Evolutionary conservation across 441 rosid species (phyloP), one percentile per base, ranked within the genome.

Genomic region (Iberis amara): DNA sequence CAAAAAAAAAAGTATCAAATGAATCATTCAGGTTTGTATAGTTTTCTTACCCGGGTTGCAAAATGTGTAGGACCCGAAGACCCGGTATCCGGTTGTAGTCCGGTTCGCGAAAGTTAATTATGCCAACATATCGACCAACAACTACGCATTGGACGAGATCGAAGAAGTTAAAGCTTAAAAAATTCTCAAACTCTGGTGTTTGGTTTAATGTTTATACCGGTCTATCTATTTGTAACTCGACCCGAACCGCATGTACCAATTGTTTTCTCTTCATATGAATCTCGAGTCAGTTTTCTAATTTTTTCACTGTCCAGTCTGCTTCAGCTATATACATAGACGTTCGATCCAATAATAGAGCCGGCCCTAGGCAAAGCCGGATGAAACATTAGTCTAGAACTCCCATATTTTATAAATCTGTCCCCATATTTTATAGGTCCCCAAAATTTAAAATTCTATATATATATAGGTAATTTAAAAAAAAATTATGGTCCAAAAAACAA

Each of bases 81-180:
- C 80, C 5, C 65, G 84, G 38, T 90, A 90, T 69, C 97, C 97
- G 0, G 97, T 90, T 8, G 96, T 90, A 66, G 97, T 90, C 69
- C 81, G 97, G 68, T 86, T 90, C 52, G 65, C 80, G 52, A 90
- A 90, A 65, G 94, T 90, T 49, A 86, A 90, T 48, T 86, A 84
- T 57, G 92, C 85, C 7, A 90, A 82, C 75, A 86, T 90, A 66
- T 86, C 97, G 3, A 90, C 97, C 44, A 90, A 90, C 85, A 90
- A 90, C 89, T 90, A 86, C 15, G 94, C 96, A 11, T 76, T 90
- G 89, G 96, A 86, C 36, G 97, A 86, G 76, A 65, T 90, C 9
- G 81, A 63, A 54, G 94, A 84, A 81, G 76, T 86, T 47, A 62
- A 75, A 70, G 46, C 69, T 43, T 64, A 50, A 30, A 30, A 2